A percentile compares a stretch with the other conserved stretches of the same genome.
phyloP scores from a whole-genome alignment of 768 basidiomycete species.

The Podaxis sp. region DNA sequence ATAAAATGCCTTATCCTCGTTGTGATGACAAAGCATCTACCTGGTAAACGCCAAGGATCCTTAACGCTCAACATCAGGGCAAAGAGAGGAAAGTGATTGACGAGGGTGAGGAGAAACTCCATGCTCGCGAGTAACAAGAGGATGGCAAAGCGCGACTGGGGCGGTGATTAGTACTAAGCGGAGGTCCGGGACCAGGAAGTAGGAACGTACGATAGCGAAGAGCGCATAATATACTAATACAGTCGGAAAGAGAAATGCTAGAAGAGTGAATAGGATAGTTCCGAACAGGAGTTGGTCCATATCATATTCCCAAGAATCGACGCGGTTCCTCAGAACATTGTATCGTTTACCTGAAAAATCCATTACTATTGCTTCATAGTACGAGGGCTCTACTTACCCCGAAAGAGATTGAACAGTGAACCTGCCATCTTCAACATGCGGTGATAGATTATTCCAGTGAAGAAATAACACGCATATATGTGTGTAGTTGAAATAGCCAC shows the following conservation, averaged over 20 bases:
- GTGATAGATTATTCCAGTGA: slow-evolving; percentile 60
- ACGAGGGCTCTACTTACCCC: slow-evolving; percentile 47
- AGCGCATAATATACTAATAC: slow-evolving; percentile 82
- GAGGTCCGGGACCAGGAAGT: slow-evolving; percentile 29
- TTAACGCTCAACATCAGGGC: slow-evolving; percentile 81
- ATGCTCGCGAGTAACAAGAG: slow-evolving; percentile 60
- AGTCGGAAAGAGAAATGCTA: slow-evolving; percentile 83
- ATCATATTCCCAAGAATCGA: slow-evolving; percentile 88
- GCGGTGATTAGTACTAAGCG: slow-evolving; percentile 32
- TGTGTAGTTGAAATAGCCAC: slow-evolving; percentile 52
- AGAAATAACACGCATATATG: slow-evolving; percentile 64
- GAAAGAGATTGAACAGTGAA: slow-evolving; percentile 86
- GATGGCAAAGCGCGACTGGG: slow-evolving; percentile 33
- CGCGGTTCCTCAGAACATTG: slow-evolving; percentile 84
- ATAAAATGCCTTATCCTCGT: background rate
- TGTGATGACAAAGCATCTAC: slow-evolving; percentile 33
- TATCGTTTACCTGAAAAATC: slow-evolving; percentile 72
- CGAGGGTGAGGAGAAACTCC: slow-evolving; percentile 66
- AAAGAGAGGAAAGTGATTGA: slow-evolving; percentile 94
- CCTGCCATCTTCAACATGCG: slow-evolving; percentile 55
- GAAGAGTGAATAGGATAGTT: slow-evolving; percentile 81
- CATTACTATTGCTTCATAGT: background rate
- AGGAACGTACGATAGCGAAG: slow-evolving; percentile 61
- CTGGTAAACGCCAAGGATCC: slow-evolving; percentile 80
- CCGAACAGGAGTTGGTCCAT: slow-evolving; percentile 95